Conservation (phyloP, 305 asterid genomes). For the Coffea humblotiana region DNA sequence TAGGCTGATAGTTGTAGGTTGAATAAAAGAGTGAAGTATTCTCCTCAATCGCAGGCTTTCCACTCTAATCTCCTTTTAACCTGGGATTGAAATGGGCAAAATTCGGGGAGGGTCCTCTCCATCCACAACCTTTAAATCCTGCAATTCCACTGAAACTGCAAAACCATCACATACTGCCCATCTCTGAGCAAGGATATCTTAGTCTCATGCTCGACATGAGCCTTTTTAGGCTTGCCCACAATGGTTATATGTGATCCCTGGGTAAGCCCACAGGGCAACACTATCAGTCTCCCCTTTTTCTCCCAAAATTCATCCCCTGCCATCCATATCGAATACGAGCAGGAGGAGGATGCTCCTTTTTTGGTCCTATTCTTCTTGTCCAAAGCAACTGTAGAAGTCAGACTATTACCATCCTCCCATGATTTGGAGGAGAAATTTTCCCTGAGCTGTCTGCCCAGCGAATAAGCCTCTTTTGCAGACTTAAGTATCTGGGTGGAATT, state of each 20-base stretch:
- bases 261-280: conserved; percentile 82
- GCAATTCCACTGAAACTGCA: conserved; percentile 87
- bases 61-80: conserved; percentile 94
- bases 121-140: conserved; percentile 79
- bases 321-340: conserved; percentile 64
- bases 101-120: conserved; percentile 94
- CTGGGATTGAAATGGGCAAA: conserved; percentile 87
- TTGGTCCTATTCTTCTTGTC: conserved; percentile 25
- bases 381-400: background rate
- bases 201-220: conserved; percentile 44
- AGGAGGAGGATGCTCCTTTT: conserved; percentile 32
- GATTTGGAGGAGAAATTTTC: conserved; percentile 46
- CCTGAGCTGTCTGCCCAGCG: conserved; percentile 69
- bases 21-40: conserved; percentile 40
- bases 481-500: conserved; percentile 45
- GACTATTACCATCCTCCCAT: conserved; percentile 8
- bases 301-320: conserved; percentile 52
- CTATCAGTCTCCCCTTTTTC: conserved; percentile 50
- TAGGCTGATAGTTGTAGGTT: too few species aligned
- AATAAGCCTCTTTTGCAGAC: conserved; percentile 70
- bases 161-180: conserved; percentile 40
- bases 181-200: conserved; percentile 39
- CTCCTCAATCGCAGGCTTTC: conserved; percentile 70
- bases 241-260: conserved; percentile 88
- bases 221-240: conserved; percentile 69